Conservation (phyloP, 306 rosid genomes). For the Quercus robur region DNA sequence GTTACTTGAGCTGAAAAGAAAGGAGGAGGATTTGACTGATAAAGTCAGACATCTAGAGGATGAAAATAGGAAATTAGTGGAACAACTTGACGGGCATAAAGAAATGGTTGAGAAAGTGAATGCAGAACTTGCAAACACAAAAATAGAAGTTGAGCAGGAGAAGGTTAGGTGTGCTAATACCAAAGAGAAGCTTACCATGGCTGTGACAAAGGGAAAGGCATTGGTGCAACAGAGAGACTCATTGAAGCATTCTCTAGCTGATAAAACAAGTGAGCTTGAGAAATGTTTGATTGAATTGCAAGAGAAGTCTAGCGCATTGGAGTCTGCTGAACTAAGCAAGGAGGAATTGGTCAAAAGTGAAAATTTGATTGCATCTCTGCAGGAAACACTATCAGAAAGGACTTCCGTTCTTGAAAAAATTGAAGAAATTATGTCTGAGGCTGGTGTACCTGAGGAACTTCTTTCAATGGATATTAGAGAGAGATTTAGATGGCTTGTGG, state of each 20-base stretch:
- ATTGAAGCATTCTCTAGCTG: conserved; percentile 65
- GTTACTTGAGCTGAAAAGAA: conserved; percentile 62
- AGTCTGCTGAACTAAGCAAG: conserved; percentile 66
- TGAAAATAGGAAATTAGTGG: conserved; percentile 57
- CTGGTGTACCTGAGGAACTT: conserved; percentile 43
- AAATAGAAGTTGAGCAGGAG: conserved; percentile 78
- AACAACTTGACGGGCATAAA: conserved; percentile 59
- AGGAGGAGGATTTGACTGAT: conserved; percentile 50
- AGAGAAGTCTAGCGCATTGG: conserved; percentile 71
- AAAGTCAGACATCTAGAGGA: conserved; percentile 54
- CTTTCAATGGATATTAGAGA: conserved; percentile 50
- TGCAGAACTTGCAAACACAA: conserved; percentile 56
- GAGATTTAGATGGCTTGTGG: conserved; percentile 70
- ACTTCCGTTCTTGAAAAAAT: conserved; percentile 43
- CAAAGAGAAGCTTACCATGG: conserved; percentile 91
- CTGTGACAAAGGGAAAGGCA: conserved; percentile 95
- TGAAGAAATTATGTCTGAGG: conserved; percentile 59
- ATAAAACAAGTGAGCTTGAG: conserved; percentile 64
- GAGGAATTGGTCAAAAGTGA: conserved; percentile 56
- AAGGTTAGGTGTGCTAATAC: conserved; percentile 58
- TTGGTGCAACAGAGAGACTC: conserved; percentile 91
- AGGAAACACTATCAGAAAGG: conserved; percentile 51
- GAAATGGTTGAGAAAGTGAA: conserved; percentile 40
- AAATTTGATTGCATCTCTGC: conserved; percentile 58
- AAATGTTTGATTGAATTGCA: conserved; percentile 58